Evolutionary conservation across 208 protist genomes (phyloP).

Genomic region (Wallacemonas sp.): DNA sequence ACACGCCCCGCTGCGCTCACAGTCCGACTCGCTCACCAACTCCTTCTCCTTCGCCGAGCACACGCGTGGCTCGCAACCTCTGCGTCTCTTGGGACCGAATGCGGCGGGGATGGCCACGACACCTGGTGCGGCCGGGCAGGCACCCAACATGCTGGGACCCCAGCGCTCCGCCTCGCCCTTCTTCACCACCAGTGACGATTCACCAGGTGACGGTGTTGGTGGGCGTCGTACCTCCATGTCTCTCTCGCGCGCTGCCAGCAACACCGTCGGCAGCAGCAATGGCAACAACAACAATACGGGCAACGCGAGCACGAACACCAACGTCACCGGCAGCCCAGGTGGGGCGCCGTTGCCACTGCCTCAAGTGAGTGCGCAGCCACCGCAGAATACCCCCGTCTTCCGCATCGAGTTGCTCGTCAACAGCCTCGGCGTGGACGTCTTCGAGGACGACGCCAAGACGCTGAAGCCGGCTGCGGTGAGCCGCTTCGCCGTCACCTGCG

Average conservation of each 20-base stretch:
- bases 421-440: conserved; percentile 63
- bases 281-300: too few relatives aligned
- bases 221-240: neutral
- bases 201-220: neutral
- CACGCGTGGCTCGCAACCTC: neutral
- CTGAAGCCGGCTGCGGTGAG: conserved; percentile 28
- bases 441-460: conserved; percentile 59
- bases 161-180: conserved; percentile 3
- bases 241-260: too few relatives aligned
- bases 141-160: too few relatives aligned
- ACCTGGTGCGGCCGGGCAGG: neutral
- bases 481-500: conserved; percentile 61
- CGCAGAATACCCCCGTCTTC: conserved; percentile 42
- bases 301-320: too few relatives aligned
- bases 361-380: neutral
- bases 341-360: too few relatives aligned
- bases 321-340: too few relatives aligned
- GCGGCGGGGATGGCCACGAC: too few relatives aligned
- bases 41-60: neutral
- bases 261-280: too few relatives aligned
- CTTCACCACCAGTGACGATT: neutral
- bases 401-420: conserved; percentile 66
- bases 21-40: conserved; percentile 9
- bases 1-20: neutral
- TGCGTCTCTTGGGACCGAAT: neutral